Evolutionary conservation across 2,329 filamentous ascomycete species (phyloP).

Genomic region (Thelonectria olida): DNA sequence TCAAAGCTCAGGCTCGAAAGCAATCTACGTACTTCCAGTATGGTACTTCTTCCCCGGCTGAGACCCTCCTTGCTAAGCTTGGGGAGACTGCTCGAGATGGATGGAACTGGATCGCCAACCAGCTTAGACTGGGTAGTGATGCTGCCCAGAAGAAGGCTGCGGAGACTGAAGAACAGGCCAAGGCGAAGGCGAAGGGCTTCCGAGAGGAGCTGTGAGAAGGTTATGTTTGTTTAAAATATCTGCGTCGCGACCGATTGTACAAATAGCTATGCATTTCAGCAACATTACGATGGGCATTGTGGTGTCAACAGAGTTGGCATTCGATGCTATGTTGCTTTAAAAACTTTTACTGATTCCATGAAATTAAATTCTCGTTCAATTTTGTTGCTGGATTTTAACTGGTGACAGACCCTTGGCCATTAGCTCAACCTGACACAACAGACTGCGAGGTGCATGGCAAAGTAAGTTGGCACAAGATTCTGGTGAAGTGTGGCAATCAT

Average conservation of each 20-base stretch:
- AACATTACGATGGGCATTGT: background rate
- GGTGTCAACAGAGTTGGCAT: too few species aligned
- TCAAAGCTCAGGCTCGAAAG: slow-evolving; percentile 75
- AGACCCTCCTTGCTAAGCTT: slow-evolving; percentile 73
- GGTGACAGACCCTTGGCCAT: too few species aligned
- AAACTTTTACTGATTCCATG: too few species aligned
- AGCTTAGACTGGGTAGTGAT: slow-evolving; percentile 59
- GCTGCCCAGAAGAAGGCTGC: slow-evolving; percentile 58
- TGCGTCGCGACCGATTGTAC: background rate
- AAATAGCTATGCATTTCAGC: background rate
- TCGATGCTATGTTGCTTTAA: too few species aligned
- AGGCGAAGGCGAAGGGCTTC: slow-evolving; percentile 45
- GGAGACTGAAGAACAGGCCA: slow-evolving; percentile 44
- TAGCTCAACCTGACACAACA: too few species aligned
- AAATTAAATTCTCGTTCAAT: too few species aligned
- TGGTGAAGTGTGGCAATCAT: too few species aligned
- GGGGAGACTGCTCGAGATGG: slow-evolving; percentile 56
- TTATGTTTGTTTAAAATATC: background rate
- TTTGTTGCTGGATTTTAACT: too few species aligned
- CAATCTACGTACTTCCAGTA: slow-evolving; percentile 82
- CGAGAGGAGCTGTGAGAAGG: slow-evolving; percentile 59
- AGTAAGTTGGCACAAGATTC: too few species aligned
- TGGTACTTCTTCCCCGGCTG: slow-evolving; percentile 72
- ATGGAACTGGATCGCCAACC: slow-evolving; percentile 61
- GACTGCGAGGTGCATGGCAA: too few species aligned